These are phyloP conservation scores for Goffeauzyma gilvescens DNA, from an alignment of 768 basidiomycete genomes.

Conservation along the genomic window DNA sequence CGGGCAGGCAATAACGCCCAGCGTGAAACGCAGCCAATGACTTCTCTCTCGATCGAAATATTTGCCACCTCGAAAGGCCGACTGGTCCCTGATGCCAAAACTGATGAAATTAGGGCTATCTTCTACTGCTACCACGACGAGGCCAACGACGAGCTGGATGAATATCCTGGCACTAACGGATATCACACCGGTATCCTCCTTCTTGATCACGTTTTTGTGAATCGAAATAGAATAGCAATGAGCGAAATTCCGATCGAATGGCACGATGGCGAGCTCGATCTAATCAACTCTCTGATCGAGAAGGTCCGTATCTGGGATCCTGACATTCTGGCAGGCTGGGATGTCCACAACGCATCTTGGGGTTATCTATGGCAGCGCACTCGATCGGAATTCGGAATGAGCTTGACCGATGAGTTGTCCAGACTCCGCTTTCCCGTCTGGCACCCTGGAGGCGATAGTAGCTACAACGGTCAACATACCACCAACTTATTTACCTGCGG, in stretches of 20 bases:
- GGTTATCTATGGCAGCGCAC: constrained; percentile 66
- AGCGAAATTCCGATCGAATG: constrained; percentile 35
- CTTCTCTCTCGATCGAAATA: constrained; percentile 60
- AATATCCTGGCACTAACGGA: constrained; percentile 15
- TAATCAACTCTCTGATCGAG: constrained; percentile 61
- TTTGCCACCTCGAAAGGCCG: constrained; percentile 49
- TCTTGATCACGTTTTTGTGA: neutral
- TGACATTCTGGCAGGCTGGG: constrained; percentile 82
- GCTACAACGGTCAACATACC: constrained; percentile 55
- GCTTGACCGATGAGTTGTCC: constrained; percentile 53
- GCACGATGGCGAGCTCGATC: constrained; percentile 53
- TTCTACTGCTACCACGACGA: constrained; percentile 56
- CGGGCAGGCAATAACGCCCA: constrained; percentile 33
- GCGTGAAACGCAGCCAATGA: constrained; percentile 56
- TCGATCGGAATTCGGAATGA: constrained; percentile 36
- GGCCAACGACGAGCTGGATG: constrained; percentile 14
- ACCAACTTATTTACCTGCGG: constrained; percentile 71
- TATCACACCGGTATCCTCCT: constrained; percentile 29
- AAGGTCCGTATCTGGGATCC: constrained; percentile 61
- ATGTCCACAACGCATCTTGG: constrained; percentile 73
- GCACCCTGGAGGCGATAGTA: constrained; percentile 35
- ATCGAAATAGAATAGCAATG: constrained; percentile 1
- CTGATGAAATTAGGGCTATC: constrained; percentile 47
- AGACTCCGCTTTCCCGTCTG: constrained; percentile 38
- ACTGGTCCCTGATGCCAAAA: constrained; percentile 46